Base-by-base conservation (phyloP, 2,329 filamentous ascomycete species). In the Oidium heveae region DNA sequence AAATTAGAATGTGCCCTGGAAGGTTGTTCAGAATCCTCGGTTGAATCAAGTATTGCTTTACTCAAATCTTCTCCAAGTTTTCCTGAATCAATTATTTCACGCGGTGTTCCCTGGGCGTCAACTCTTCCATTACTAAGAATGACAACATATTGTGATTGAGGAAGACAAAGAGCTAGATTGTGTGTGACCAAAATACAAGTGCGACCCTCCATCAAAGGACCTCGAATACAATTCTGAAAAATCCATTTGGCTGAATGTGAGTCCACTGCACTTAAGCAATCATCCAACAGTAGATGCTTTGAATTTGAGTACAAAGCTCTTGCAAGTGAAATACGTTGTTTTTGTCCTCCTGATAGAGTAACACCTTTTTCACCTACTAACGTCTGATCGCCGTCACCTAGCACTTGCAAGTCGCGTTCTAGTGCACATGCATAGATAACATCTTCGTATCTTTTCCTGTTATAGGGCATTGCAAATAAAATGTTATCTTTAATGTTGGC, bases 221-320 rank as follows among this genome's bases (percentile, higher is more conserved):
- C 91, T 61, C 81, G 81, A 59, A 98, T 81, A 57, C 88, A 94
- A 67, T 94, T 84, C 65, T 83, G 84, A 69, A 96, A 96, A 60
- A 98, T 96, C 82, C 93, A 95, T 66, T 95, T 93, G 1, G 88
- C 88, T 0, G 91, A 96, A 63, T 98, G 91, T 3, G 91, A 93
- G 66, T 98, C 91, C 36, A 98, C 91, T 32, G 91, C 91, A 64
- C 88, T 95, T 46, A 98, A 74, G 59, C 93, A 94, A 66, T 98
- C 91, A 63, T 98, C 91, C 52, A 98, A 74, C 12, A 98, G 75
- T 16, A 98, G 70, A 66, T 96, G 89, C 54, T 82, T 82, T 6
- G 88, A 93, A 67, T 86, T 89, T 59, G 86, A 94, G 68, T 98
- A 98, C n/a, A 98, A 74, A 1, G 91, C 91, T 60, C 91, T 81